Percentiles rank a stretch among this genome's conserved stretches.
Evolutionary conservation across 2,329 filamentous ascomycete species (phyloP).

Genomic region (Chaetothyriales sp.): DNA sequence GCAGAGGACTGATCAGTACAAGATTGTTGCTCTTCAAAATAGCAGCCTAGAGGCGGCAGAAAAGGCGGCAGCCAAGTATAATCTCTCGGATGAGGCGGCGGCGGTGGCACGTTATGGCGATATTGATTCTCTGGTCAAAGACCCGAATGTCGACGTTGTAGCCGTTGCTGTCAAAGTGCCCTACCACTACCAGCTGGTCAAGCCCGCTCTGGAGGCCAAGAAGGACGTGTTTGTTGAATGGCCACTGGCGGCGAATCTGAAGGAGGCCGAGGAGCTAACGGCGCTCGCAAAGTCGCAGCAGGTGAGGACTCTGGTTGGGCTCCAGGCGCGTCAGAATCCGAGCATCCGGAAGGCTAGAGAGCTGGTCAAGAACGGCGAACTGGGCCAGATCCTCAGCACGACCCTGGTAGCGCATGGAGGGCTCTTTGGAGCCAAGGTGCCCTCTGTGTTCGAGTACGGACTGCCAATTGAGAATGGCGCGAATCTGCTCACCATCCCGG

Average conservation of each 20-base stretch:
- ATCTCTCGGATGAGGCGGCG: slow-evolving; percentile 27
- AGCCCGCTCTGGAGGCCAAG: slow-evolving; percentile 35
- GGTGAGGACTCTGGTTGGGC: slow-evolving; percentile 31
- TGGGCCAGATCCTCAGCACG: slow-evolving; percentile 40
- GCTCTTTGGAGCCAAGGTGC: slow-evolving; percentile 1
- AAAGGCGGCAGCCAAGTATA: slow-evolving; percentile 29
- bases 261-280: slow-evolving; percentile 28
- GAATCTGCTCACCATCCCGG: slow-evolving; percentile 12
- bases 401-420: slow-evolving; percentile 20
- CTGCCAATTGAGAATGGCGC: slow-evolving; percentile 7
- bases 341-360: slow-evolving; percentile 29
- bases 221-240: slow-evolving; percentile 44
- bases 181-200: slow-evolving; percentile 31
- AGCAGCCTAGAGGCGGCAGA: slow-evolving; percentile 31
- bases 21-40: slow-evolving; percentile 22
- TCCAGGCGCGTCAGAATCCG: slow-evolving; percentile 37
- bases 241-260: slow-evolving; percentile 36
- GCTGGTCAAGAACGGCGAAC: slow-evolving; percentile 30
- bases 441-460: slow-evolving; percentile 2
- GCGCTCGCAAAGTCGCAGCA: slow-evolving; percentile 21
- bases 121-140: slow-evolving; percentile 26
- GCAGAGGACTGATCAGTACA: slow-evolving; percentile 1
- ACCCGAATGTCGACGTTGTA: slow-evolving; percentile 39
- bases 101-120: slow-evolving; percentile 35
- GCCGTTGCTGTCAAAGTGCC: slow-evolving; percentile 41